Conservation (phyloP, 2,329 filamentous ascomycete genomes). For the Ophiocordyceps camponoti-leonardi region DNA sequence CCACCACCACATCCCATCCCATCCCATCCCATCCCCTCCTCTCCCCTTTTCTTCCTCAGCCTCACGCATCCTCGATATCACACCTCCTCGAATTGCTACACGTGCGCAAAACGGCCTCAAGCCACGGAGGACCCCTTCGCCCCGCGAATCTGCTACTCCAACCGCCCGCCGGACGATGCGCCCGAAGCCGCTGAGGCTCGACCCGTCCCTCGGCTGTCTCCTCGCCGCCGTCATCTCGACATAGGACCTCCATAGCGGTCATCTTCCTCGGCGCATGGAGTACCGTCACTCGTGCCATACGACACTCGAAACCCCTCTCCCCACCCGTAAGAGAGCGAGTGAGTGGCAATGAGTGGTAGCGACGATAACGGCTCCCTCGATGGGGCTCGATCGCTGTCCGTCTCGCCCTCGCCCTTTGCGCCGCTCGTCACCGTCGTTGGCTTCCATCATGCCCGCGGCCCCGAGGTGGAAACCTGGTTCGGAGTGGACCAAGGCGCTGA, state of each 20-base stretch:
- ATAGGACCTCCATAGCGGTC: neutral
- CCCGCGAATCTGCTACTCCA: neutral
- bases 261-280: neutral
- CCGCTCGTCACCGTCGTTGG: conserved; percentile 67
- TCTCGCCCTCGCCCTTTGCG: conserved; percentile 25
- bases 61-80: neutral
- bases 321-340: neutral
- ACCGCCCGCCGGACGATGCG: neutral
- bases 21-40: too few species aligned
- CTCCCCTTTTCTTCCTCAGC: neutral
- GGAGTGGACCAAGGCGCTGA: conserved; percentile 58
- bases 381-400: conserved; percentile 10
- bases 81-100: neutral
- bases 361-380: conserved; percentile 7
- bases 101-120: neutral
- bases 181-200: too few species aligned
- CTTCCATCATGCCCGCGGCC: conserved; percentile 73
- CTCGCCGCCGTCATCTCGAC: neutral
- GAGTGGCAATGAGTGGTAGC: neutral
- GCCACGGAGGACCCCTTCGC: neutral
- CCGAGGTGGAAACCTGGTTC: conserved; percentile 89
- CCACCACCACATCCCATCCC: too few species aligned
- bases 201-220: too few species aligned
- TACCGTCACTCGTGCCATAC: neutral
- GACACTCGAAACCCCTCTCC: neutral